phyloP scores from a whole-genome alignment of 2,329 filamentous ascomycete genomes.

The Pseudodiploospora longispora region DNA sequence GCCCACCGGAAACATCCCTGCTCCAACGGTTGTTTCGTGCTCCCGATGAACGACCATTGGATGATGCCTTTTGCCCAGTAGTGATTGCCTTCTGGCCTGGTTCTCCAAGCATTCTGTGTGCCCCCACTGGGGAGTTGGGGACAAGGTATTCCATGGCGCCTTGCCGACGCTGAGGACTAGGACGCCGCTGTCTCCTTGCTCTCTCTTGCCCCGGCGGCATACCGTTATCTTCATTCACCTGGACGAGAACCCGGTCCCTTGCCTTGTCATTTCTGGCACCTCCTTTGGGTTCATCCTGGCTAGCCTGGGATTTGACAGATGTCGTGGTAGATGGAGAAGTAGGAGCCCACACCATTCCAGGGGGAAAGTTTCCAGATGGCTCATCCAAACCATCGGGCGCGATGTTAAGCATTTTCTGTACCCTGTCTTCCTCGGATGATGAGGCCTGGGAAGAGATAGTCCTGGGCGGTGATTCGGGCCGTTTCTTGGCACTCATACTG shows the following conservation, averaged over 20 bases:
- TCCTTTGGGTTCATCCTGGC: neutral
- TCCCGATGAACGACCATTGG: too few relatives aligned
- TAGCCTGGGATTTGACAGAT: neutral
- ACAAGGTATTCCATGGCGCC: slow-evolving; percentile 14
- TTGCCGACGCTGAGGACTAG: slow-evolving; percentile 9
- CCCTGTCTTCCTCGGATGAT: neutral
- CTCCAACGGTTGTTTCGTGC: too few relatives aligned
- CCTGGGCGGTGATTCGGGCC: neutral
- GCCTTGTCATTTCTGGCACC: neutral
- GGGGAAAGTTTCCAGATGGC: too few relatives aligned
- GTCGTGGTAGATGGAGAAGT: neutral
- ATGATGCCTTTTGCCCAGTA: too few relatives aligned
- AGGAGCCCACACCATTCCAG: too few relatives aligned
- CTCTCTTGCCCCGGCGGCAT: slow-evolving; percentile 1
- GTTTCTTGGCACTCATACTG: too few relatives aligned
- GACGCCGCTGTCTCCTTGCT: neutral
- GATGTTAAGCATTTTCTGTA: too few relatives aligned
- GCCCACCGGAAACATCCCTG: too few relatives aligned
- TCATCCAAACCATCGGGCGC: too few relatives aligned
- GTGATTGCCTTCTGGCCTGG: neutral
- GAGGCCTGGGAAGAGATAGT: neutral
- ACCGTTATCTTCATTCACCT: neutral
- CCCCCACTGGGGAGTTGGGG: slow-evolving; percentile 7
- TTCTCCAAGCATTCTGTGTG: slow-evolving; percentile 2
- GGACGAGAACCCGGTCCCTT: neutral